These are phyloP conservation scores for Diutina pseudorugosa DNA, from an alignment of 1,139 yeast genomes.

Conservation along the genomic window DNA sequence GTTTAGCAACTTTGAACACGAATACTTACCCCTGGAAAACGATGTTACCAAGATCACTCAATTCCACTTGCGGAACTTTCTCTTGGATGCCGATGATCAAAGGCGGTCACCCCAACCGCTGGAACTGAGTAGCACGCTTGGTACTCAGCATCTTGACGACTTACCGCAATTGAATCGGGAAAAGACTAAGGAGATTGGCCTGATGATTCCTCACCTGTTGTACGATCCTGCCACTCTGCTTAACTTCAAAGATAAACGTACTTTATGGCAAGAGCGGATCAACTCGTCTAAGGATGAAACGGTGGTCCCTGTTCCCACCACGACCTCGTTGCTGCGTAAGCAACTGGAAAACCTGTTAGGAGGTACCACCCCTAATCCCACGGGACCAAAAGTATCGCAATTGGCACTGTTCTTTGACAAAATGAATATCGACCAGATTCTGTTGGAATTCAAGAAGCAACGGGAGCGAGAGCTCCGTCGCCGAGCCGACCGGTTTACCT, in stretches of 20 bases:
- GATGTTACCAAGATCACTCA: slow-evolving; percentile 90
- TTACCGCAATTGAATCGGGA: not conserved
- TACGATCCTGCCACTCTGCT: not conserved
- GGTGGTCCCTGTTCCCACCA: not conserved
- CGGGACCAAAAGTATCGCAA: not conserved
- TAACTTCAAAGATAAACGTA: not conserved
- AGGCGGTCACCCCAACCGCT: not conserved
- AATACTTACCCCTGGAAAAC: slow-evolving; percentile 79
- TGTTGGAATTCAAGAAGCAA: not conserved
- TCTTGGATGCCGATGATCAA: slow-evolving; percentile 27
- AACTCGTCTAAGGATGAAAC: not conserved
- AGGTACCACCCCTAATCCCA: not conserved
- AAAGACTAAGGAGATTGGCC: not conserved
- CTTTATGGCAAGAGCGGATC: slow-evolving; percentile 1
- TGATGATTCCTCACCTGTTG: not conserved
- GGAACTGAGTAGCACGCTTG: not conserved
- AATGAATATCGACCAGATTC: slow-evolving; percentile 2
- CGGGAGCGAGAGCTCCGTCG: not conserved
- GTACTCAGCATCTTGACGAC: not conserved
- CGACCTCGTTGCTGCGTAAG: not conserved
- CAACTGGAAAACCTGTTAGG: slow-evolving; percentile 2
- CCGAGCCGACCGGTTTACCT: not conserved
- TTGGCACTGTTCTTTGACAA: slow-evolving; percentile 1
- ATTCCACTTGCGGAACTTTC: slow-evolving; percentile 68
- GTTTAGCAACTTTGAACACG: slow-evolving; percentile 70